These are phyloP conservation scores for Apostasia ramifera DNA, from an alignment of 106 monocot species.

Conservation along the genomic window DNA sequence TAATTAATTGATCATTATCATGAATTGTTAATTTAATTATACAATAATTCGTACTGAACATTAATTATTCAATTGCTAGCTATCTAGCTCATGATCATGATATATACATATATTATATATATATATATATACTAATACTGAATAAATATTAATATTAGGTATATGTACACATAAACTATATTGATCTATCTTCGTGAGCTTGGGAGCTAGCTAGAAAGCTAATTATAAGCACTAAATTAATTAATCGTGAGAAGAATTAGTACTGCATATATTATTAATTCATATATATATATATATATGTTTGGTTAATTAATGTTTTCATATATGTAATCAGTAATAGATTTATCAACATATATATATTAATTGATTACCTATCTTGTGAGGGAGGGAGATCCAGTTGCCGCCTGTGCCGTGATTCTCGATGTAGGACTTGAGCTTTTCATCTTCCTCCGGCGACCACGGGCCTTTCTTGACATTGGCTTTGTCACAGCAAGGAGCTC, in stretches of 20 bases:
- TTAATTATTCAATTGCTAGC: no score
- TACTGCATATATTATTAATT: no score
- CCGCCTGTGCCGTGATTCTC: conserved; percentile 79
- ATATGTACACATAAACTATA: no score
- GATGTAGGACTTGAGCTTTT: conserved; percentile 75
- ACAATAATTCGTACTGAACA: no score
- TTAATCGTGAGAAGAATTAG: no score
- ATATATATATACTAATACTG: not conserved
- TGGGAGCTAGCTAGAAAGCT: no score
- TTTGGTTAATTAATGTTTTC: no score
- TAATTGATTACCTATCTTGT: conserved; percentile 52
- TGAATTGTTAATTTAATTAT: no score
- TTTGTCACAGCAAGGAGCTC: conserved; percentile 88
- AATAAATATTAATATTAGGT: not conserved
- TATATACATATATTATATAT: not conserved
- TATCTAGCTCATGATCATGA: not conserved
- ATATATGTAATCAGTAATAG: no score
- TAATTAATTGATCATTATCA: conserved; percentile 4
- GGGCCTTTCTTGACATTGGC: conserved; percentile 85
- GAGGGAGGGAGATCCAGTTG: conserved; percentile 89
- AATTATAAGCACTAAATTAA: no score
- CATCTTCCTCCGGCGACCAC: conserved; percentile 85
- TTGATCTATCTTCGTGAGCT: no score
- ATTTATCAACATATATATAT: not conserved
- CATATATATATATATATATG: not conserved